These are phyloP conservation scores for Tolypocladium inflatum DNA, from an alignment of 2,329 filamentous ascomycete species.

Conservation along the genomic window DNA sequence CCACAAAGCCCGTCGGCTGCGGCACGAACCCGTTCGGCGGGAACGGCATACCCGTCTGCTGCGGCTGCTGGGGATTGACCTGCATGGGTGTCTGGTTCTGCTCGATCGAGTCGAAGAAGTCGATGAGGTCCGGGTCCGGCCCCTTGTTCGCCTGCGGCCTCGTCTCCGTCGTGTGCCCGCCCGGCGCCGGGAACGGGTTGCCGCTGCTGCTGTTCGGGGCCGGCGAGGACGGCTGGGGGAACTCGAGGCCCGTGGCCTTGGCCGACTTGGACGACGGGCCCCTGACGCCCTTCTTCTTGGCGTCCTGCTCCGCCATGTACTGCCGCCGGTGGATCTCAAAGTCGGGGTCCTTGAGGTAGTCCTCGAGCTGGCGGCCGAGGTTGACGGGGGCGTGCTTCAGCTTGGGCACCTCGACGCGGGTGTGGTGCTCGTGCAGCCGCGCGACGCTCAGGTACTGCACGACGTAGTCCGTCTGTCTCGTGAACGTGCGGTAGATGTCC, in stretches of 20 bases:
- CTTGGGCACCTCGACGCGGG: slow-evolving; percentile 88
- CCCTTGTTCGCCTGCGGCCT: slow-evolving; percentile 48
- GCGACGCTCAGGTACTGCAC: slow-evolving; percentile 84
- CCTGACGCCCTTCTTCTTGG: slow-evolving; percentile 42
- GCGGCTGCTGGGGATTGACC: slow-evolving; percentile 27
- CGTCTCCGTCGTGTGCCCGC: slow-evolving; percentile 22
- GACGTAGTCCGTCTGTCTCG: slow-evolving; percentile 83
- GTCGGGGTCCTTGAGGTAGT: slow-evolving; percentile 89
- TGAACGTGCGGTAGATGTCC: slow-evolving; percentile 85
- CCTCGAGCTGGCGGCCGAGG: slow-evolving; percentile 78
- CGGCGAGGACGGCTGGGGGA: slow-evolving; percentile 27
- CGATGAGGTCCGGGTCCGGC: slow-evolving; percentile 72
- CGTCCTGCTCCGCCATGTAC: slow-evolving; percentile 80
- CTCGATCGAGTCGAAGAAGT: slow-evolving; percentile 92
- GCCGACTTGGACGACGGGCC: slow-evolving; percentile 19
- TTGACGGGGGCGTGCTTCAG: slow-evolving; percentile 95
- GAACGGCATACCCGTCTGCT: slow-evolving; percentile 24
- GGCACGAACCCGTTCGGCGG: slow-evolving; percentile 12
- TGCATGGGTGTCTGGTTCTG: slow-evolving; percentile 71
- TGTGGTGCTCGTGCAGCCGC: slow-evolving; percentile 84
- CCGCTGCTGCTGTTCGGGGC: slow-evolving; percentile 16
- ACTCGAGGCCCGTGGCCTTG: slow-evolving; percentile 24
- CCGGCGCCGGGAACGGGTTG: slow-evolving; percentile 32
- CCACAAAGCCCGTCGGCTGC: slow-evolving; percentile 15
- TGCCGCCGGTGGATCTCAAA: slow-evolving; percentile 91